Conservation (phyloP, 1,284 basidiomycete species). For the Trametes versicolor region DNA sequence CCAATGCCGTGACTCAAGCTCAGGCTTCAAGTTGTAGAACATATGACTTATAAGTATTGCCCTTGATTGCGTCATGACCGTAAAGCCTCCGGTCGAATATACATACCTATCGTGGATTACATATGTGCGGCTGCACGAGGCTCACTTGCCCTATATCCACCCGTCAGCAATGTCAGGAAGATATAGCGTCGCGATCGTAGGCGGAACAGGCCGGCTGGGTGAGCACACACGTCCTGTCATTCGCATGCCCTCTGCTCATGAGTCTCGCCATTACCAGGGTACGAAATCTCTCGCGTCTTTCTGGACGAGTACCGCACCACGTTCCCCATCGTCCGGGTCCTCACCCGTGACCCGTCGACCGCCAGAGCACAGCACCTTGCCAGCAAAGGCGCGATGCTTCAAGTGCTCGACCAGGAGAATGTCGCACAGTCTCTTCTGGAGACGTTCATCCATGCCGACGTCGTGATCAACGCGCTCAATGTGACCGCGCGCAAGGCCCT, state of each 20-base stretch:
- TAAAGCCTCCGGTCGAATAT: neutral
- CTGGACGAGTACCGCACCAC: constrained; percentile 28
- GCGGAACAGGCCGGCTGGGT: constrained; percentile 20
- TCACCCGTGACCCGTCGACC: constrained; percentile 38
- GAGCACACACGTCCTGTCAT: neutral
- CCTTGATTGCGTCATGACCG: constrained; percentile 9
- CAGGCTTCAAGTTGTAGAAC: neutral
- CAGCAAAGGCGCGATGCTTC: constrained; percentile 39
- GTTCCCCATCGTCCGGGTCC: constrained; percentile 34
- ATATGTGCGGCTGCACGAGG: too few relatives aligned
- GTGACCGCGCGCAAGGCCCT: constrained; percentile 21
- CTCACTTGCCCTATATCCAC: neutral
- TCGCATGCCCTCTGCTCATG: neutral
- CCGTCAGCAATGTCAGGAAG: neutral
- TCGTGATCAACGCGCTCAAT: constrained; percentile 39
- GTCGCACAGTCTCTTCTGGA: constrained; percentile 29
- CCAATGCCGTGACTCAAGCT: too few relatives aligned
- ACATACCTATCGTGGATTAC: neutral
- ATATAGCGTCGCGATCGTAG: constrained; percentile 16
- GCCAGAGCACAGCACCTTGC: constrained; percentile 35
- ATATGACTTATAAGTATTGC: neutral
- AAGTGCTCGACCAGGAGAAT: constrained; percentile 23
- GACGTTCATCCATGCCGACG: constrained; percentile 40
- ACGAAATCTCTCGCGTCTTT: constrained; percentile 21
- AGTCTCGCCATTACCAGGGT: constrained; percentile 7